Conservation (phyloP, 2,329 filamentous ascomycete species). For the Ceratocystis ficicola region DNA sequence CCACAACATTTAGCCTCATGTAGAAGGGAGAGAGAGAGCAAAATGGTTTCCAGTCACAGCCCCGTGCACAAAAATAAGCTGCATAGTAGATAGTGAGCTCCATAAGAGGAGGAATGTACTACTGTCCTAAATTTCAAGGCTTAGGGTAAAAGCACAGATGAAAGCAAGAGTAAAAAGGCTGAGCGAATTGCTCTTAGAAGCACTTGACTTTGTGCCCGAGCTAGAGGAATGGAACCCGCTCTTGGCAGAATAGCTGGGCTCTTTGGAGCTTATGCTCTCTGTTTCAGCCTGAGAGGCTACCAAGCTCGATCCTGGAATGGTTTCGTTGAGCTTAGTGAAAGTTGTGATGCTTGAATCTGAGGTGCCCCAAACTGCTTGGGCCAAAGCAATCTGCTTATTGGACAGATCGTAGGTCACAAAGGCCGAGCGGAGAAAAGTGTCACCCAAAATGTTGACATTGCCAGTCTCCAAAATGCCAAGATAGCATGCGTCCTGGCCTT, state of each 20-base stretch:
- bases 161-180: neutral
- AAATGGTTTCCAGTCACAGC: no score
- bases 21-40: no score
- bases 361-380: constrained; percentile 44
- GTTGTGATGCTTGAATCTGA: constrained; percentile 39
- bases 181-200: neutral
- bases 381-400: constrained; percentile 45
- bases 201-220: constrained; percentile 1
- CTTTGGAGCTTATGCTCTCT: constrained; percentile 9
- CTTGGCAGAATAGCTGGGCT: constrained; percentile 12
- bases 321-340: constrained; percentile 38
- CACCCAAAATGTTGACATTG: constrained; percentile 38
- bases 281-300: neutral
- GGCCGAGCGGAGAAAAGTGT: constrained; percentile 47
- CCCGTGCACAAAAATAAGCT: no score
- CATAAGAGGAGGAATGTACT: neutral
- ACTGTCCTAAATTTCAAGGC: neutral
- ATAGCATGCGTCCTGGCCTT: constrained; percentile 38
- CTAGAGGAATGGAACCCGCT: constrained; percentile 15
- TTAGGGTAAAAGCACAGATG: neutral
- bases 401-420: constrained; percentile 49
- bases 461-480: constrained; percentile 46
- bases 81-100: no score
- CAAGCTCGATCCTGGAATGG: constrained; percentile 32
- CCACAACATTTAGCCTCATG: no score